Evolutionary conservation across 495 filamentous ascomycete genomes (phyloP).

Genomic region (Ramalina intermedia): DNA sequence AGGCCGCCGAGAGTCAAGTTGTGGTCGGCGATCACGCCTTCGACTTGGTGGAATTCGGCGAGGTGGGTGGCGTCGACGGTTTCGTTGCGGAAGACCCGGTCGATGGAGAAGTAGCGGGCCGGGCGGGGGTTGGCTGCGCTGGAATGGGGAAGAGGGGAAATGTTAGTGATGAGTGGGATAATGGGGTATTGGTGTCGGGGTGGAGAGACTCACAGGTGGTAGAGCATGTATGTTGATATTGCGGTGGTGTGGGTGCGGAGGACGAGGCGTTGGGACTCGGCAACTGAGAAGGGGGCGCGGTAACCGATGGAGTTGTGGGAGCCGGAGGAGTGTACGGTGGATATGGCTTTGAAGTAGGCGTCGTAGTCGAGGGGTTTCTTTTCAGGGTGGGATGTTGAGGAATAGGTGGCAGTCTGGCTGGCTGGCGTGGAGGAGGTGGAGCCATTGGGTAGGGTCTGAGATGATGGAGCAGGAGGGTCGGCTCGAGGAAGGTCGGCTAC

Average conservation of each 20-base stretch:
- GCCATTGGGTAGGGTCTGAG: constrained; percentile 16
- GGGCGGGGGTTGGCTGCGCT: constrained; percentile 58
- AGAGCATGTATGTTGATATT: constrained; percentile 71
- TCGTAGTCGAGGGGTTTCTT: constrained; percentile 49
- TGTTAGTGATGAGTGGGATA: too few species aligned
- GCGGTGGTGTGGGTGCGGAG: constrained; percentile 94
- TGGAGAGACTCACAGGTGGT: constrained; percentile 70
- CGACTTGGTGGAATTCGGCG: constrained; percentile 96
- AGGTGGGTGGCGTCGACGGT: constrained; percentile 92
- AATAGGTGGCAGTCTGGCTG: constrained; percentile 14
- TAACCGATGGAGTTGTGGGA: constrained; percentile 92
- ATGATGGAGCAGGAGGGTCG: constrained; percentile 35
- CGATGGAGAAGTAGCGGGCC: constrained; percentile 91
- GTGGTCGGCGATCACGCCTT: constrained; percentile 96
- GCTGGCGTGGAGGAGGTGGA: constrained; percentile 1
- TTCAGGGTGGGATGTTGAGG: background rate
- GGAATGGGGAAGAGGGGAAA: too few species aligned
- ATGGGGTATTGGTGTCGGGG: constrained; percentile 61
- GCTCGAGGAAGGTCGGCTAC: constrained; percentile 61
- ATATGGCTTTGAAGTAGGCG: constrained; percentile 73
- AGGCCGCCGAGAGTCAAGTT: constrained; percentile 78
- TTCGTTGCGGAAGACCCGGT: constrained; percentile 93
- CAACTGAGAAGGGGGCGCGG: constrained; percentile 78
- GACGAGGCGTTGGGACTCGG: constrained; percentile 81
- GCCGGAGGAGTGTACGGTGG: constrained; percentile 66